Percentiles rank a stretch among this genome's conserved stretches.
These are phyloP conservation scores for Solanum phureja DNA, from an alignment of 257 asterid species.

Conservation along the genomic window DNA sequence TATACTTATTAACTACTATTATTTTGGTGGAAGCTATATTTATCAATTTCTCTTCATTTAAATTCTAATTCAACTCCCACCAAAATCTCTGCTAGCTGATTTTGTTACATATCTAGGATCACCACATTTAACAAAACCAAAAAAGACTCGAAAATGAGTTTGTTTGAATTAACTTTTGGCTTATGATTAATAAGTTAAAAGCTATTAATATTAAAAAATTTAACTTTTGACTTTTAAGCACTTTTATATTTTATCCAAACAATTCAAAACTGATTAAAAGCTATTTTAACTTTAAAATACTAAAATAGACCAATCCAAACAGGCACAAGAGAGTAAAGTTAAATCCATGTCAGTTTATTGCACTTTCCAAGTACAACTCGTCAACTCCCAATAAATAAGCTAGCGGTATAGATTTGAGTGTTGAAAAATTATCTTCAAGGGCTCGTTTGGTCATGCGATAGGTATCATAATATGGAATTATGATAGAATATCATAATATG, in stretches of 20 bases:
- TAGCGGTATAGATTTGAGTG: too few relatives aligned
- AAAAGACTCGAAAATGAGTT: not conserved
- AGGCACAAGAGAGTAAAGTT: not conserved
- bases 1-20: not conserved
- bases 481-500: too few relatives aligned
- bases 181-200: too few relatives aligned
- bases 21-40: not conserved
- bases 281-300: too few relatives aligned
- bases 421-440: too few relatives aligned
- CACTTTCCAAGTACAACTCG: not conserved
- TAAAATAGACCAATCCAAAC: fast-evolving
- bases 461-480: too few relatives aligned
- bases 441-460: too few relatives aligned
- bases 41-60: not conserved
- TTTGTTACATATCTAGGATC: not conserved
- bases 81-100: not conserved
- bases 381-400: not conserved
- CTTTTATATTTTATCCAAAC: too few relatives aligned
- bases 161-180: too few relatives aligned
- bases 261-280: too few relatives aligned
- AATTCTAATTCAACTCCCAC: not conserved
- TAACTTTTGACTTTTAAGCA: too few relatives aligned
- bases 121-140: not conserved
- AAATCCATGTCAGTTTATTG: not conserved
- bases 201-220: too few relatives aligned